Percentiles rank a stretch among this genome's conserved stretches.
These are phyloP conservation scores for Onygenales sp. DNA, from an alignment of 2,329 filamentous ascomycete species.

Conservation along the genomic window DNA sequence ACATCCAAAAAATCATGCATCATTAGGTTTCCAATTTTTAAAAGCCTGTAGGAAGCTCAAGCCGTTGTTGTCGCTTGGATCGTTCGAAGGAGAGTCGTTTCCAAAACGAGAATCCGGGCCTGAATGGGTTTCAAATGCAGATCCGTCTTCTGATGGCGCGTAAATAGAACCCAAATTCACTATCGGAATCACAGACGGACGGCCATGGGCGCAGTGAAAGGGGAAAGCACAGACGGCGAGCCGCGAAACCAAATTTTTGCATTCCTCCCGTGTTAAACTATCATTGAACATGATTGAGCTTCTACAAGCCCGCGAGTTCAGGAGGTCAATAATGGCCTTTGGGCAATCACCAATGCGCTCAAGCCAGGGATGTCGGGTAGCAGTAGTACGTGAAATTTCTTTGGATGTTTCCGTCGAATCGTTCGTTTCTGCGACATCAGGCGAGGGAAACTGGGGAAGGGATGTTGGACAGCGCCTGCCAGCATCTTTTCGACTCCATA, in stretches of 20 bases:
- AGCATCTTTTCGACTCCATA: conserved; percentile 55
- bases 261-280: conserved; percentile 27
- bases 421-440: not conserved
- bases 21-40: not conserved
- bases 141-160: not conserved
- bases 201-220: conserved; percentile 42
- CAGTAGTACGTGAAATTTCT: not conserved
- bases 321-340: conserved; percentile 58
- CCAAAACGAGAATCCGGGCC: not conserved
- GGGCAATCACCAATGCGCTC: conserved; percentile 60
- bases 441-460: not conserved
- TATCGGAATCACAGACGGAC: conserved; percentile 39
- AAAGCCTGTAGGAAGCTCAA: not conserved
- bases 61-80: not conserved
- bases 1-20: not conserved
- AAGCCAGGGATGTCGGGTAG: conserved; percentile 42
- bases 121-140: not conserved
- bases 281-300: conserved; percentile 45
- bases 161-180: conserved; percentile 20
- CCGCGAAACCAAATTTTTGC: conserved; percentile 25
- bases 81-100: not conserved
- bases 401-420: not conserved
- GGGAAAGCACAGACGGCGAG: conserved; percentile 37
- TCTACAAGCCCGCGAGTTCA: conserved; percentile 41
- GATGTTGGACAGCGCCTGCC: conserved; percentile 7